A percentile compares a stretch with the other conserved stretches of the same genome.
Evolutionary conservation across 176 grass and related monocot genomes (phyloP).

Genomic region (Poa pratensis): DNA sequence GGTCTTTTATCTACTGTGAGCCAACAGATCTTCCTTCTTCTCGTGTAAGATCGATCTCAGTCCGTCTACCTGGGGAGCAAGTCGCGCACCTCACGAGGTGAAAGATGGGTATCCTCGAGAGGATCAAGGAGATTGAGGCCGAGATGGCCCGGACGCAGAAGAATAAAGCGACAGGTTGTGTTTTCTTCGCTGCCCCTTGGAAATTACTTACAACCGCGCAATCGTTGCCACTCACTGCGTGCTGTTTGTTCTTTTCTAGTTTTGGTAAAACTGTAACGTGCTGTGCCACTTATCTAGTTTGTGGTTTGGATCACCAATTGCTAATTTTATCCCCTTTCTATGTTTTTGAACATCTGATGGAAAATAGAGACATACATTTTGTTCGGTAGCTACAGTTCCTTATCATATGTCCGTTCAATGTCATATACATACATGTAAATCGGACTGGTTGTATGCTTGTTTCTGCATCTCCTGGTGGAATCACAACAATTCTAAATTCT

Average conservation of each 20-base stretch:
- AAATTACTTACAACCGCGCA: neutral
- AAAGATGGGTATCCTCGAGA: slow-evolving; percentile 98
- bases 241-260: neutral
- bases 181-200: slow-evolving; percentile 23
- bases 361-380: neutral
- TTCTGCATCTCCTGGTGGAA: neutral
- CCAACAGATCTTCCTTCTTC: slow-evolving; percentile 21
- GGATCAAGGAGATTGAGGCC: slow-evolving; percentile 96
- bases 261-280: neutral
- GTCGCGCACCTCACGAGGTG: slow-evolving; percentile 25
- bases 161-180: slow-evolving; percentile 95
- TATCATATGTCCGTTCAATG: neutral
- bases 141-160: slow-evolving; percentile 99
- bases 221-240: neutral
- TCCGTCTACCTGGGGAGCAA: neutral
- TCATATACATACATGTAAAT: neutral
- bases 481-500: neutral
- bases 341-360: neutral
- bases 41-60: slow-evolving; percentile 5
- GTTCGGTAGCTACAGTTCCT: slow-evolving; percentile 12
- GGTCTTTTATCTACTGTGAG: neutral
- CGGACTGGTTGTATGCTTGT: neutral
- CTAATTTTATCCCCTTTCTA: slow-evolving; percentile 2
- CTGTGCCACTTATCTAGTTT: neutral
- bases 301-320: neutral